phyloP scores from a whole-genome alignment of 805 yeast genomes.

The Teunomyces tritomae region DNA sequence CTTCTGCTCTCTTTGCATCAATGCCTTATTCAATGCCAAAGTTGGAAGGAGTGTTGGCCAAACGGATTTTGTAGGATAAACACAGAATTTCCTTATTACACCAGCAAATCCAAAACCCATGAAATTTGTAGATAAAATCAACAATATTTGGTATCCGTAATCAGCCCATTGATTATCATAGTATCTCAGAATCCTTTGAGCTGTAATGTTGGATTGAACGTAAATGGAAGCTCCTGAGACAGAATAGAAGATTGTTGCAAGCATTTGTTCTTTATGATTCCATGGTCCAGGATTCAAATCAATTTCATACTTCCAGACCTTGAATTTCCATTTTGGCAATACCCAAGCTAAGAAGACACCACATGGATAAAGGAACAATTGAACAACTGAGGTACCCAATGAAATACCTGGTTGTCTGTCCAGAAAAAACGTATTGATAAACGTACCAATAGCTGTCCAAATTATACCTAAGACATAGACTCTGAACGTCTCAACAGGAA shows the following conservation, averaged over 20 bases:
- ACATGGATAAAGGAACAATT: conserved; percentile 45
- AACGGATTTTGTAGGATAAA: conserved; percentile 49
- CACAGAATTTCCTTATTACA: conserved; percentile 26
- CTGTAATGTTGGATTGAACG: conserved; percentile 18
- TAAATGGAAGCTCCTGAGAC: conserved; percentile 28
- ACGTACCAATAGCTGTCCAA: conserved; percentile 55
- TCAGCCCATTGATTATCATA: conserved; percentile 24
- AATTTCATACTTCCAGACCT: conserved; percentile 8
- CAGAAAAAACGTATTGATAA: conserved; percentile 53
- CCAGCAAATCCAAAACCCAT: conserved; percentile 20
- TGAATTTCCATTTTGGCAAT: conserved; percentile 32
- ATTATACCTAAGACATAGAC: conserved; percentile 52
- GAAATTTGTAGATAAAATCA: conserved; percentile 13
- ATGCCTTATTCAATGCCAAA: conserved; percentile 28
- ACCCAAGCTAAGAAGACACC: conserved; percentile 33
- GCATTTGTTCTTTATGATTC: conserved; percentile 63
- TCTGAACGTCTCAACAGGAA: conserved; percentile 40
- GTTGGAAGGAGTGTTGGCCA: conserved; percentile 48
- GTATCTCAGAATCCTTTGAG: conserved; percentile 21
- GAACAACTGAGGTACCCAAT: conserved; percentile 43
- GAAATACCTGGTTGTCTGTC: conserved; percentile 52
- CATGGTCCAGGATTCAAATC: conserved; percentile 62
- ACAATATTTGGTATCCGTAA: conserved; percentile 14
- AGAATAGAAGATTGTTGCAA: conserved; percentile 47
- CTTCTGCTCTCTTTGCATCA: conserved; percentile 21